Base-by-base conservation (phyloP, 179 eudicot species). In the Corrigiola litoralis region DNA sequence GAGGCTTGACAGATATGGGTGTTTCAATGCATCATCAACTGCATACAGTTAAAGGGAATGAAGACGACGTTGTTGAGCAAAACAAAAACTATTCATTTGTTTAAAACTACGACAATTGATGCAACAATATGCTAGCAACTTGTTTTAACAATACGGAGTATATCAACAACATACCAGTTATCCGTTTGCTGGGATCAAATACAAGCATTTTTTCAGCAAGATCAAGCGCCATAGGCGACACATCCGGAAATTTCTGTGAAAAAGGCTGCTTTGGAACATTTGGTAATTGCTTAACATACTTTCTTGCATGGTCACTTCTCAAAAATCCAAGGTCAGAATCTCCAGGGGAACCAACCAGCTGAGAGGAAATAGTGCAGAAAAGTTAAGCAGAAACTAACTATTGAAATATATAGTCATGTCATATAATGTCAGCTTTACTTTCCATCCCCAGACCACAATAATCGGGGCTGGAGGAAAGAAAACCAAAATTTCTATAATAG, bases 11-110 rank as follows among this genome's bases (percentile, higher is more conserved):
- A 92, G 58, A 75, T 85, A 87, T 28, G 98, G 97, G 72, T 92
- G 98, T 63, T 80, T 87, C 73, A 92, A 63, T 64, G 98, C 98
- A 63, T 87, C 98, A 61, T 92, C 97, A 69, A 92, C 98, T 92
- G 65, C 37, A 4, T 61, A 20, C 1, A 7, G 53, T 47, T 52
- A 32, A 60, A 12, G 16, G 23, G 56, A 41, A 57, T 45, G 18
- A 18, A 25, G 36, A 53, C 8, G 1, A 13, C 20, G 40, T 60
- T 18, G 25, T 37, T 17, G 31, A 45, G 20, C 41, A 18, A 28
- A 28, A 16, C 5, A 29, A 55, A 54, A 44, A 11, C 5, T 33
- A 21, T n/a, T 46, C 14, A n/a, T n/a, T 61, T 9, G 10, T 8
- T 18, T 18, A 1, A 16, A 45, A 34, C 13, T n/a, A 5, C 23